phyloP scores from a whole-genome alignment of 345 rosid genomes.

The Eucalyptus cloeziana region DNA sequence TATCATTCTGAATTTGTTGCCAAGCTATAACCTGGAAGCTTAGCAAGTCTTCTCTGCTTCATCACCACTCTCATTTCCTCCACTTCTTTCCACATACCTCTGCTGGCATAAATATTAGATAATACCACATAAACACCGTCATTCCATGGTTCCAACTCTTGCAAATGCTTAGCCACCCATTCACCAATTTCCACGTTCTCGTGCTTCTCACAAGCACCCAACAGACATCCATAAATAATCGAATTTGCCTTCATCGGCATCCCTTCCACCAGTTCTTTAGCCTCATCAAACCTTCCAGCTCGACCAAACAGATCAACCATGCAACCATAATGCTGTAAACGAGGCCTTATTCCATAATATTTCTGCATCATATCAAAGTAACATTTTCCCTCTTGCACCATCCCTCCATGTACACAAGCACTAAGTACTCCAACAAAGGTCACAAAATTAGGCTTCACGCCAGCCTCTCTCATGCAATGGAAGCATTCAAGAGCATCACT shows the following conservation, averaged over 20 bases:
- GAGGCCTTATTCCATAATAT: constrained; percentile 32
- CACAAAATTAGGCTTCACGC: constrained; percentile 52
- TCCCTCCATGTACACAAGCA: constrained; percentile 86
- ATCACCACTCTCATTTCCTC: constrained; percentile 31
- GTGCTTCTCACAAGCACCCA: constrained; percentile 88
- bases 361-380: constrained; percentile 54
- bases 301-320: constrained; percentile 72
- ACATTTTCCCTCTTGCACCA: constrained; percentile 48
- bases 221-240: constrained; percentile 73
- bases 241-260: constrained; percentile 78
- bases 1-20: constrained; percentile 11
- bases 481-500: constrained; percentile 50
- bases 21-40: constrained; percentile 62
- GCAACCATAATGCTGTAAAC: constrained; percentile 64
- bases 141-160: constrained; percentile 67
- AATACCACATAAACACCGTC: constrained; percentile 78
- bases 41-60: constrained; percentile 41
- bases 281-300: constrained; percentile 61
- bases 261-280: constrained; percentile 46
- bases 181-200: constrained; percentile 72
- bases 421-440: constrained; percentile 71
- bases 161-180: constrained; percentile 66
- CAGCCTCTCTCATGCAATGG: constrained; percentile 32
- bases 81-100: constrained; percentile 54
- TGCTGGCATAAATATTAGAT: constrained; percentile 70